A percentile compares a stretch with the other conserved stretches of the same genome.
Conservation (phyloP, 1,139 yeast species). For the Scheffersomyces titani region DNA sequence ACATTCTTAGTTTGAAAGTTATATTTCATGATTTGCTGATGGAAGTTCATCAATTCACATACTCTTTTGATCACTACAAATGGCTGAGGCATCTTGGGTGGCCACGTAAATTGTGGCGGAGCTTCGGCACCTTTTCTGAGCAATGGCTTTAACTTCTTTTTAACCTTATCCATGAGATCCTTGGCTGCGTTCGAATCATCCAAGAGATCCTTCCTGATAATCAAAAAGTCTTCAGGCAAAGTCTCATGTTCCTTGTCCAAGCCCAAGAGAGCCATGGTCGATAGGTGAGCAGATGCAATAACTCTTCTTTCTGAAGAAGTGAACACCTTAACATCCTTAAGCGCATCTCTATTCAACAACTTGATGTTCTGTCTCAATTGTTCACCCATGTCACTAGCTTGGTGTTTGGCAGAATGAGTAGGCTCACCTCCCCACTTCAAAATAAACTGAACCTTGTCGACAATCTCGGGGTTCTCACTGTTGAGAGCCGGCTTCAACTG, state of each 20-base stretch:
- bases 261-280: conserved; percentile 81
- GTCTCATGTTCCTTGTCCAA: conserved; percentile 53
- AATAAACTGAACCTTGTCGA: conserved; percentile 93
- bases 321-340: conserved; percentile 81
- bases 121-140: conserved; percentile 95
- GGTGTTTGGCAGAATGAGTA: conserved; percentile 94
- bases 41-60: conserved; percentile 94
- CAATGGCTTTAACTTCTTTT: conserved; percentile 92
- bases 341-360: conserved; percentile 78
- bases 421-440: conserved; percentile 99
- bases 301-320: conserved; percentile 96
- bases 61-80: conserved; percentile 90
- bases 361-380: conserved; percentile 91
- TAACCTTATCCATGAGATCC: conserved; percentile 95
- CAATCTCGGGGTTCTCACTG: conserved; percentile 58
- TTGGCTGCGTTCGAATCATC: conserved; percentile 99
- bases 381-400: conserved; percentile 93
- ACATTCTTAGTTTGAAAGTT: conserved; percentile 74
- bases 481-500: conserved; percentile 89
- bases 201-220: conserved; percentile 83
- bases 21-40: conserved; percentile 78
- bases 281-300: conserved; percentile 84
- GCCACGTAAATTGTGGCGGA: conserved; percentile 99
- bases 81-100: conserved; percentile 97
- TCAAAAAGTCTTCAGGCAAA: conserved; percentile 76